Conservation (phyloP, 345 rosid genomes). For the Boechera divaricarpa region DNA sequence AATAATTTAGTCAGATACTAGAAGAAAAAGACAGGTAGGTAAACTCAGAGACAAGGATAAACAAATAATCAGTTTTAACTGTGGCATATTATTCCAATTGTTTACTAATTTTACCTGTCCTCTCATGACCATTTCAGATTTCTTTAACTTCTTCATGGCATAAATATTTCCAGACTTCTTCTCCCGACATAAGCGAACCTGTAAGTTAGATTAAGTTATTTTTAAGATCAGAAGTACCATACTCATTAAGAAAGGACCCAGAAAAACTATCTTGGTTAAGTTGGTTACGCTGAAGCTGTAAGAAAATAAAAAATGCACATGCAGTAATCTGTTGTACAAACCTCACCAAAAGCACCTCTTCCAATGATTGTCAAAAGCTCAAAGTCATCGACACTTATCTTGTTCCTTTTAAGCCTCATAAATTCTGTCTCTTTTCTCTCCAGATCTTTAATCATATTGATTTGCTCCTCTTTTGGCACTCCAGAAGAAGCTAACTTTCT, state of each 20-base stretch:
- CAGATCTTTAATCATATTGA: conserved; percentile 85
- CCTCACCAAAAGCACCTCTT: conserved; percentile 95
- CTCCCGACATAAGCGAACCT: conserved; percentile 93
- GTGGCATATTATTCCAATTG: conserved; percentile 17
- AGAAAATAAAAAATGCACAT: conserved; percentile 10
- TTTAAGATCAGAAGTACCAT: conserved; percentile 3
- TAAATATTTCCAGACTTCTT: conserved; percentile 94
- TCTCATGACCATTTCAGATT: conserved; percentile 94
- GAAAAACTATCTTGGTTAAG: not conserved
- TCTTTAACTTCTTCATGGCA: conserved; percentile 99
- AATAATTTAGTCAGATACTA: conserved; percentile 19
- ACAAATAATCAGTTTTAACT: not conserved
- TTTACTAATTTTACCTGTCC: conserved; percentile 76
- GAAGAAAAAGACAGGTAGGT: conserved; percentile 13
- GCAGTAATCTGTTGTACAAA: conserved; percentile 44
- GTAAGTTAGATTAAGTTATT: conserved; percentile 35
- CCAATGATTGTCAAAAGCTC: conserved; percentile 88
- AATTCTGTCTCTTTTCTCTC: conserved; percentile 96
- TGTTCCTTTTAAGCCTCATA: conserved; percentile 95
- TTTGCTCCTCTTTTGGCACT: conserved; percentile 89
- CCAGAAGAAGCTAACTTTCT: conserved; percentile 86
- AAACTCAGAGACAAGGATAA: not conserved
- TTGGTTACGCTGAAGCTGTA: not conserved
- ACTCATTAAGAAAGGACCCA: not conserved
- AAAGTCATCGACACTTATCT: conserved; percentile 89